These are phyloP conservation scores for Akebia trifoliata DNA, from an alignment of 164 flowering plant species.

Conservation along the genomic window DNA sequence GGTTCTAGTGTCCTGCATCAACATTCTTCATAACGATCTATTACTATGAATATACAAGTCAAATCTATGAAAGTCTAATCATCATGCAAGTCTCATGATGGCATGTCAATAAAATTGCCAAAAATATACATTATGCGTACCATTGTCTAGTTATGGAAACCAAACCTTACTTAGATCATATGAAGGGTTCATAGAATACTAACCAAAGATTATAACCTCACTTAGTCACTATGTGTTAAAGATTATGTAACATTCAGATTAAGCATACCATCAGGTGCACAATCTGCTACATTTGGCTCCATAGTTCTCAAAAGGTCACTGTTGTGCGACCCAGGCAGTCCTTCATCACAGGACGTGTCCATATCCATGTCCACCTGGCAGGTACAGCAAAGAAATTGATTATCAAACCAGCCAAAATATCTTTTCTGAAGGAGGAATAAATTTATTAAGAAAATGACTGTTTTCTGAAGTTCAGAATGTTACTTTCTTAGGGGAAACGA, in stretches of 20 bases:
- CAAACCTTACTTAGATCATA: too few relatives aligned
- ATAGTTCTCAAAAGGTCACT: conserved; percentile 16
- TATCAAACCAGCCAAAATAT: background rate
- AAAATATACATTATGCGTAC: too few relatives aligned
- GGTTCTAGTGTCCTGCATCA: too few relatives aligned
- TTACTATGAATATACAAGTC: too few relatives aligned
- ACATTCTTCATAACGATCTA: too few relatives aligned
- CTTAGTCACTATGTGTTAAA: background rate
- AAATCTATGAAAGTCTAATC: too few relatives aligned
- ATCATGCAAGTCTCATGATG: too few relatives aligned
- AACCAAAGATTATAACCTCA: background rate
- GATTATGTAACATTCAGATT: background rate
- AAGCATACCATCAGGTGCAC: conserved; percentile 38
- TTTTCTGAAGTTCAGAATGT: too few relatives aligned
- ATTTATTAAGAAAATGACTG: background rate
- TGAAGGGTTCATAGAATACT: background rate
- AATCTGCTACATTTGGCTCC: conserved; percentile 18
- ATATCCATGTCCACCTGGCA: conserved; percentile 90
- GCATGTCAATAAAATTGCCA: too few relatives aligned
- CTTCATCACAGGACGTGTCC: conserved; percentile 41
- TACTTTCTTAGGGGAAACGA: too few relatives aligned
- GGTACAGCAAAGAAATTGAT: conserved; percentile 1
- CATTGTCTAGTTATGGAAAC: too few relatives aligned
- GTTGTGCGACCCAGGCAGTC: conserved; percentile 23
- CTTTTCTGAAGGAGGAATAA: background rate